Evolutionary conservation across 164 flowering plant genomes (phyloP).

Genomic region (Vitis amurensis): DNA sequence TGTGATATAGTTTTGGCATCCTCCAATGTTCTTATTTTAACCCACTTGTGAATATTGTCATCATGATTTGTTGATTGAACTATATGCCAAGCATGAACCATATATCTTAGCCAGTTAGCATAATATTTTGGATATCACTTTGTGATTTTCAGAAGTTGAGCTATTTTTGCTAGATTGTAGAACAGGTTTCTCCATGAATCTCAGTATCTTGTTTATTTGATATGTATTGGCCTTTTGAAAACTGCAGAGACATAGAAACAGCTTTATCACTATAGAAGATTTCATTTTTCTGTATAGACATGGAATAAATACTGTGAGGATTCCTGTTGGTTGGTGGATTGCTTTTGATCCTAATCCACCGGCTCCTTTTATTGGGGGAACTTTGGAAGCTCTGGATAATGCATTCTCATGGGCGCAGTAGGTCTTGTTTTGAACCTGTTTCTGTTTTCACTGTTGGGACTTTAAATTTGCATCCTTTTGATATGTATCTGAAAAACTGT

Average conservation of each 20-base stretch:
- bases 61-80: too few relatives aligned
- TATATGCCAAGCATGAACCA: too few relatives aligned
- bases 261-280: slow-evolving; percentile 55
- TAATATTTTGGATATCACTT: neutral
- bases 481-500: slow-evolving; percentile 2
- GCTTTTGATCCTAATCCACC: slow-evolving; percentile 85
- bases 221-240: slow-evolving; percentile 6
- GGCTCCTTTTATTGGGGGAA: slow-evolving; percentile 72
- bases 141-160: neutral
- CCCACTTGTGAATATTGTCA: neutral
- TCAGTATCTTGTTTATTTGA: neutral
- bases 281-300: slow-evolving; percentile 60
- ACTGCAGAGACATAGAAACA: slow-evolving; percentile 68
- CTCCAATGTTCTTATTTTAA: neutral
- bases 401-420: slow-evolving; percentile 95
- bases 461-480: neutral
- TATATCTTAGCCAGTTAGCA: too few relatives aligned
- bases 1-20: neutral
- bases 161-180: neutral
- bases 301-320: slow-evolving; percentile 86
- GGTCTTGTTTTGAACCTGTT: slow-evolving; percentile 37
- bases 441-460: neutral
- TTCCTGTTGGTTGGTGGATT: slow-evolving; percentile 98
- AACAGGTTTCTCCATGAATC: neutral
- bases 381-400: slow-evolving; percentile 71